phyloP scores from a whole-genome alignment of 805 yeast genomes.

The Cyberlindnera petersonii region DNA sequence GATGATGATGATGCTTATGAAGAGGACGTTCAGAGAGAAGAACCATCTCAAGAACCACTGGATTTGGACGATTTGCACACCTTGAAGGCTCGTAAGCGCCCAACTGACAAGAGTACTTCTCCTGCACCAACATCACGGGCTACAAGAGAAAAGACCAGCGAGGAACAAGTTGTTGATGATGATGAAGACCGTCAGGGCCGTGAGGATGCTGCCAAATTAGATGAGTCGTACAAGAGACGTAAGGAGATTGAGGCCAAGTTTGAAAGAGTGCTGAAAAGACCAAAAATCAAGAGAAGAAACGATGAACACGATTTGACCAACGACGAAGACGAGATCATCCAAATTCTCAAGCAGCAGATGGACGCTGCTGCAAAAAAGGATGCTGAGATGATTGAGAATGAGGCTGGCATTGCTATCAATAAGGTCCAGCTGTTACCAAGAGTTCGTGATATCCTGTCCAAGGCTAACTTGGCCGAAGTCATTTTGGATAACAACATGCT shows the following conservation, averaged over 20 bases:
- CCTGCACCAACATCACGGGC: constrained; percentile 1
- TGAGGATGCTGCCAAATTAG: constrained; percentile 28
- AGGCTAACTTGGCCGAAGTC: constrained; percentile 85
- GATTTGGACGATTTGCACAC: constrained; percentile 29
- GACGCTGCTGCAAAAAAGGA: constrained; percentile 79
- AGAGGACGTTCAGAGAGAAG: constrained; percentile 4
- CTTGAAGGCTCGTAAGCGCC: constrained; percentile 23
- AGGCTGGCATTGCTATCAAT: constrained; percentile 46
- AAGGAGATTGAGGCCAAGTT: constrained; percentile 77
- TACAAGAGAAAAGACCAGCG: constrained; percentile 4
- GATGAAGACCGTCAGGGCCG: constrained; percentile 3
- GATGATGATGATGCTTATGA: constrained; percentile 7
- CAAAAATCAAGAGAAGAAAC: constrained; percentile 57
- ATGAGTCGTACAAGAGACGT: constrained; percentile 46
- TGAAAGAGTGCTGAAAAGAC: constrained; percentile 69
- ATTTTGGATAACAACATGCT: constrained; percentile 89
- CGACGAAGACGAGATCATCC: constrained; percentile 89
- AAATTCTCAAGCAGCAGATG: constrained; percentile 82
- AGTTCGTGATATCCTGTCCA: constrained; percentile 70
- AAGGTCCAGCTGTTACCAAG: constrained; percentile 77
- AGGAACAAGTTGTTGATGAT: constrained; percentile 3
- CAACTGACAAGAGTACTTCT: constrained; percentile 7
- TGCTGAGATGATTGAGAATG: constrained; percentile 46
- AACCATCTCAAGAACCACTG: constrained; percentile 10
- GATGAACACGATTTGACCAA: constrained; percentile 94